Evolutionary conservation across 768 basidiomycete species (phyloP), one percentile per base, ranked within the genome.

Genomic region (Paxillus involutus): DNA sequence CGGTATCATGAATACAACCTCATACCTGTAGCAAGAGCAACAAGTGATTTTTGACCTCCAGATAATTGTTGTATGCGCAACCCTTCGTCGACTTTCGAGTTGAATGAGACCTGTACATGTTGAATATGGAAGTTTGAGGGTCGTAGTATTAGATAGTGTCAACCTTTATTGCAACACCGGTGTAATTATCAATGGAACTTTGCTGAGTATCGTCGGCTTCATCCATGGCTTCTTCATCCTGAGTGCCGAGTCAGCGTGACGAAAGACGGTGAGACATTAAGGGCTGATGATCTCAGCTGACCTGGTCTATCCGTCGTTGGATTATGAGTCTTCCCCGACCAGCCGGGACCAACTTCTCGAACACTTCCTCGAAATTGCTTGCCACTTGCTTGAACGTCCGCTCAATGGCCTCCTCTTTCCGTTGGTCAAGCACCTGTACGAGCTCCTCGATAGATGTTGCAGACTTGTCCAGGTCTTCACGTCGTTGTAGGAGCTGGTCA

Each of bases 331-430:
- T 73, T 0, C 97, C 97, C 40, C 89, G 80, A 16, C 97, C 97
- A 47, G 91, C 92, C 17, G 97, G 96, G 0, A 99, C 97, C 17
- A 99, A 79, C 68, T 86, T 91, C 74, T 94, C 94, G 68, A 99
- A 98, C 16, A 98, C 94, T 55, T 98, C 93, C 66, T 91, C 92
- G 67, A 99, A 99, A 71, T 97, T 95, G 57, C 84, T 93, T 21
- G 94, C 94, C 2, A 98, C 97, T 67, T 98, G 94, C 73, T 96
- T 96, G 74, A 99, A 99, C 9, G 96, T 98, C 44, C 96, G 78
- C 71, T 98, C 96, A 59, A 99, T 98, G 6, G 97, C 97, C 68
- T 98, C 97, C 63, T 99, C 97, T 70, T 99, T 99, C 50, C 96
- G 80, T 67, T 95, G 92, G 69, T 99, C 97, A 7, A 99, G 81